A percentile compares a stretch with the other conserved stretches of the same genome.
Conservation (phyloP, 129 eudicot species). For the Centrapalus pauciflorus region DNA sequence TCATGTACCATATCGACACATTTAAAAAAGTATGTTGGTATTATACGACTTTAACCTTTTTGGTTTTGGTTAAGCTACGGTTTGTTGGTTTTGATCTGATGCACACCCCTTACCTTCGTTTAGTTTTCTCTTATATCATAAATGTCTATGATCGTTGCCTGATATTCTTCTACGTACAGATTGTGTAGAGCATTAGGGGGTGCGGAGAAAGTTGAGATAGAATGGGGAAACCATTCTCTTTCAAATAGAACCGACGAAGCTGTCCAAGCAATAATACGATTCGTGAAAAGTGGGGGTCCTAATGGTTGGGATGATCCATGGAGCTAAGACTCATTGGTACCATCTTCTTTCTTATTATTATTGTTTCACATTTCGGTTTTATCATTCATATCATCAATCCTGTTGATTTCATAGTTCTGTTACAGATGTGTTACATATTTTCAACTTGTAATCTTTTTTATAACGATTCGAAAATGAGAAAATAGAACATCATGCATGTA, state of each 20-base stretch:
- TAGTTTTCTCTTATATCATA: no score
- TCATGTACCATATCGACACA: no score
- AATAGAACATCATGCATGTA: not conserved
- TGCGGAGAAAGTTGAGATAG: slow-evolving; percentile 91
- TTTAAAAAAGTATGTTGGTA: no score
- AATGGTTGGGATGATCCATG: slow-evolving; percentile 97
- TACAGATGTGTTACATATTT: not conserved
- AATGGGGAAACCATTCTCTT: slow-evolving; percentile 80
- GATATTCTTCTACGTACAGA: slow-evolving; percentile 32
- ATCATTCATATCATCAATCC: not conserved
- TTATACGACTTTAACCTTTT: no score
- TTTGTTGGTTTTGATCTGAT: no score
- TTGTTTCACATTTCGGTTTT: not conserved
- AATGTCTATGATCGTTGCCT: not conserved
- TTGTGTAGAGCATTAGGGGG: slow-evolving; percentile 88
- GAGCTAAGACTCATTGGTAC: slow-evolving; percentile 32
- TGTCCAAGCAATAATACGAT: slow-evolving; percentile 61
- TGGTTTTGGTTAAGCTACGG: no score
- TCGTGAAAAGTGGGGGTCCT: slow-evolving; percentile 80
- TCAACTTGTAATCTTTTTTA: not conserved
- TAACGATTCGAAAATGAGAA: not conserved
- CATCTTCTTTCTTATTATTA: not conserved
- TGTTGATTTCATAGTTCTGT: not conserved
- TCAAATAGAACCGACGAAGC: slow-evolving; percentile 82
- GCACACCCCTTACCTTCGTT: no score